Conservation (phyloP, 495 filamentous ascomycete genomes). For the Tuber borchii region DNA sequence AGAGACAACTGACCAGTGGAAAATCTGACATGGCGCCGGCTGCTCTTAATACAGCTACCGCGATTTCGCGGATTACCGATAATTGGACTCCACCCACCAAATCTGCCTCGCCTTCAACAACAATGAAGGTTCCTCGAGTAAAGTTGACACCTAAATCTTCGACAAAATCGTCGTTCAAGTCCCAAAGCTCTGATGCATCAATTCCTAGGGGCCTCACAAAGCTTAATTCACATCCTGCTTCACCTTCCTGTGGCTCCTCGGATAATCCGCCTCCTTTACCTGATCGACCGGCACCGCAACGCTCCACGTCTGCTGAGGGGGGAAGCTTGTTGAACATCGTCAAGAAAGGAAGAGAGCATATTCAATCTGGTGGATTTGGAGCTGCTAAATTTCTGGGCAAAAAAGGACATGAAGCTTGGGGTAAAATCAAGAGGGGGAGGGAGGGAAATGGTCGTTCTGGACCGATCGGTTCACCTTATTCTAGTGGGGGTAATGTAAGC, state of each 20-base stretch:
- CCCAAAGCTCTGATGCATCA: constrained; percentile 24
- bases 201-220: constrained; percentile 18
- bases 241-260: constrained; percentile 16
- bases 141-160: constrained; percentile 28
- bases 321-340: constrained; percentile 39
- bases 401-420: constrained; percentile 39
- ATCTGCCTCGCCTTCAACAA: constrained; percentile 21
- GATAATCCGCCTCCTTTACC: constrained; percentile 33
- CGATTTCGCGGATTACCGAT: constrained; percentile 33
- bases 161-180: constrained; percentile 28
- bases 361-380: constrained; percentile 36
- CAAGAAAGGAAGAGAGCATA: constrained; percentile 36
- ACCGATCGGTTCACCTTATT: constrained; percentile 12
- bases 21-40: constrained; percentile 27
- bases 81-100: constrained; percentile 31
- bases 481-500: constrained; percentile 13
- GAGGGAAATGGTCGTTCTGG: constrained; percentile 30
- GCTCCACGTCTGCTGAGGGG: constrained; percentile 38
- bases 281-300: constrained; percentile 31
- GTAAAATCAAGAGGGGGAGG: constrained; percentile 40
- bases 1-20: constrained; percentile 17
- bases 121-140: constrained; percentile 10
- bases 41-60: constrained; percentile 29
- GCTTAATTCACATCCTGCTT: constrained; percentile 33
- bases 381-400: constrained; percentile 40